Base-by-base conservation (phyloP, 2,329 filamentous ascomycete genomes). In the Pleoardoris graminearum region DNA sequence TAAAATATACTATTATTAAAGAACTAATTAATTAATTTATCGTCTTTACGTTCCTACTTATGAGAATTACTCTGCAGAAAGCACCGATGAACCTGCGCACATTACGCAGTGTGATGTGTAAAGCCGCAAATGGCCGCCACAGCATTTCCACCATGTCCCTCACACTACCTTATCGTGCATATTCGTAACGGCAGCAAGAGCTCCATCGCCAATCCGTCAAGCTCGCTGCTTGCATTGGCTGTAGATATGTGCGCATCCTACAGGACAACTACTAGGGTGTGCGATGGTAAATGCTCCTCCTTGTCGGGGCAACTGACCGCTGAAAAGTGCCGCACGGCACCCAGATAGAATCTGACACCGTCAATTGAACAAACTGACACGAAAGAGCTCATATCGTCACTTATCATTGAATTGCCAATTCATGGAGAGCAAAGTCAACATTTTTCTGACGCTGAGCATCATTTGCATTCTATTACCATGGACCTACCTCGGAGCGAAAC, bases 111-210 rank as follows among this genome's bases (percentile, higher is more conserved):
- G n/a, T 19, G 44, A 38, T 38, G 3, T 37, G 16, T 29, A 23
- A 17, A 38, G 10, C 33, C 22, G 21, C 32, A 29, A 23, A 29
- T 22, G 16, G 29, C 29, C 14, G 21, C 22, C 38, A 16, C 22
- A 14, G 6, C n/a, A 10, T 39, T 27, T 12, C 14, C 7, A 16
- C 2, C 14, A 23, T 12, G 14, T 42, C 21, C 21, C 3, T 16
- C 44, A 22, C 33, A 23, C 33, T 47, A 47, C 33, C 32, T 47
- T 47, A 47, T 47, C 44, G 33, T 30, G 44, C 44, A 47, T 37
- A 25, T 23, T 12, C 33, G 29, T 4, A 10, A 47, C n/a, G 33
- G 22, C 33, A 11, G 44, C 32, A 27, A 10, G 11, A 17, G 17
- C 2, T n/a, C 1, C 23, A 19, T 14, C 22, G 23, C 33, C 2